phyloP scores from a whole-genome alignment of 805 yeast species.

The Starmerella scarabaei region DNA sequence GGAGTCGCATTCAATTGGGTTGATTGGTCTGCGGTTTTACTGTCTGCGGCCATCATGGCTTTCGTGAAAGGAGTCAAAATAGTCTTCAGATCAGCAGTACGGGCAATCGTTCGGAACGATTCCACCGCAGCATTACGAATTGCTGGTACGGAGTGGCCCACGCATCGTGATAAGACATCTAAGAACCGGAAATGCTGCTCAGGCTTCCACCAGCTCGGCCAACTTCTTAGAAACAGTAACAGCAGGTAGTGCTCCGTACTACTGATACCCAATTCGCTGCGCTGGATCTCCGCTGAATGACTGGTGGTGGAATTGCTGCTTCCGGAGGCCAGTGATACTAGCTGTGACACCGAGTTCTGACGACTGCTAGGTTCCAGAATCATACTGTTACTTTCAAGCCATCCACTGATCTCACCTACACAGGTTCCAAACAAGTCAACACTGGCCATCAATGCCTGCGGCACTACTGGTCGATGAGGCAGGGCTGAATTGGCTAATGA shows the following conservation, averaged over 20 bases:
- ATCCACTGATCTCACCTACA: conserved; percentile 16
- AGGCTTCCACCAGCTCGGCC: conserved; percentile 50
- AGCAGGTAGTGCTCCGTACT: conserved; percentile 15
- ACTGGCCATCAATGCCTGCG: conserved; percentile 18
- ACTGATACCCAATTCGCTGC: conserved; percentile 5
- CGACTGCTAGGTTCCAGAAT: conserved; percentile 9
- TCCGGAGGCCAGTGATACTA: conserved; percentile 14
- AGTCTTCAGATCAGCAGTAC: conserved; percentile 8
- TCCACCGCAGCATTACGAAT: conserved; percentile 9
- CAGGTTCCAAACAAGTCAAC: conserved; percentile 22
- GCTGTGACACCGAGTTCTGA: conserved; percentile 21
- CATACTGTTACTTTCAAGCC: conserved; percentile 15
- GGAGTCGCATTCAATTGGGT: neutral
- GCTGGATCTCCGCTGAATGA: neutral
- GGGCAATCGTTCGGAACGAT: conserved; percentile 10
- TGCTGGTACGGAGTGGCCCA: conserved; percentile 3
- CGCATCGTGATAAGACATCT: conserved; percentile 53
- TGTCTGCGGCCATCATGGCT: conserved; percentile 14
- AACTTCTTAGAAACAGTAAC: conserved; percentile 37
- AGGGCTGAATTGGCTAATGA: conserved; percentile 8
- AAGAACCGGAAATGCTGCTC: conserved; percentile 51
- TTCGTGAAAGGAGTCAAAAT: conserved; percentile 14
- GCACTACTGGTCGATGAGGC: conserved; percentile 14
- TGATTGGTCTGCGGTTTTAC: conserved; percentile 4
- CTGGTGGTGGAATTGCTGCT: neutral